phyloP scores from a whole-genome alignment of 176 grass and related monocot genomes.

The Lolium rigidum region DNA sequence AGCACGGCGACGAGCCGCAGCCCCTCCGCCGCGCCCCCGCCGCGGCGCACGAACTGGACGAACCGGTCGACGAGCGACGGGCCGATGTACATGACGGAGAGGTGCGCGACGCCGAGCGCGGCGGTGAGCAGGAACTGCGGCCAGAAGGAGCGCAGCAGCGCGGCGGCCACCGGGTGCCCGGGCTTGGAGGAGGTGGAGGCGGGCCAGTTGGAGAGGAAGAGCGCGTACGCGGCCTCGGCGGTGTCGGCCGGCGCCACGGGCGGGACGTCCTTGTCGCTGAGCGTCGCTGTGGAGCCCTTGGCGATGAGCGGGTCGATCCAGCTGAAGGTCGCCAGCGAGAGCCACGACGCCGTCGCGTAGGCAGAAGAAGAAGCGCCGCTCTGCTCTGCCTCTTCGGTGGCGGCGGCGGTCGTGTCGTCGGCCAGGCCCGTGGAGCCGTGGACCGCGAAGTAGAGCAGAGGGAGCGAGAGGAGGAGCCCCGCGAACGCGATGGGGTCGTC shows the following conservation, averaged over 20 bases:
- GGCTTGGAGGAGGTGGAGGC: background rate
- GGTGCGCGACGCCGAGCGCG: constrained; percentile 31
- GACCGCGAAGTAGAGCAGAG: constrained; percentile 36
- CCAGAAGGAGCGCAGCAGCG: constrained; percentile 66
- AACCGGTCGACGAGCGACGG: constrained; percentile 40
- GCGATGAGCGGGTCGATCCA: constrained; percentile 72
- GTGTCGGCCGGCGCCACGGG: constrained; percentile 45
- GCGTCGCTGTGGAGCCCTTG: constrained; percentile 47
- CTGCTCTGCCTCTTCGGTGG: no score
- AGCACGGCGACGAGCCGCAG: constrained; percentile 47
- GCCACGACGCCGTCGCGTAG: no score
- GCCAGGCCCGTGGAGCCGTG: no score
- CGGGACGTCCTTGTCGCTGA: constrained; percentile 49
- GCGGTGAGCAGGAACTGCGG: constrained; percentile 58
- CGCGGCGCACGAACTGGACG: constrained; percentile 44
- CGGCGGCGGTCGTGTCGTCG: no score
- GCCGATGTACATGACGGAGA: constrained; percentile 48
- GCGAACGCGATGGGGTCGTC: constrained; percentile 42
- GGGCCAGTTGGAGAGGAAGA: constrained; percentile 65
- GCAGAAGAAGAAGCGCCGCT: no score
- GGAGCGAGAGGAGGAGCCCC: constrained; percentile 44
- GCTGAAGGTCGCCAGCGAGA: constrained; percentile 17
- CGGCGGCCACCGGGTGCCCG: constrained; percentile 30
- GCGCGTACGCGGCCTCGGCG: constrained; percentile 42
- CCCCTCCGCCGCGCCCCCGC: constrained; percentile 31